A percentile compares a stretch with the other conserved stretches of the same genome.
These are phyloP conservation scores for Fusarium sp. DNA, from an alignment of 2,329 filamentous ascomycete species.

Conservation along the genomic window DNA sequence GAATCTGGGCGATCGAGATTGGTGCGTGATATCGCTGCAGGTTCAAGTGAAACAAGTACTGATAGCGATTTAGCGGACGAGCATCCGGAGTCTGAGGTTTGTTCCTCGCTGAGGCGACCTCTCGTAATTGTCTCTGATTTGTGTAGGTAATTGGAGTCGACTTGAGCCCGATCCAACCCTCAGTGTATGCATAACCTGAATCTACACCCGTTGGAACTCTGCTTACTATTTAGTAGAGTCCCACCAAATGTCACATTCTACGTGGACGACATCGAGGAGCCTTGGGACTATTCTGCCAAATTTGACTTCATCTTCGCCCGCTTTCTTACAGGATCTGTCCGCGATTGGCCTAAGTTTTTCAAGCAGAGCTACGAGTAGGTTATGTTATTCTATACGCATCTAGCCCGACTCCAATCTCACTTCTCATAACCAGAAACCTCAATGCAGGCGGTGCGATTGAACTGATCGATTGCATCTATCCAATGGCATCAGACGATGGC, in stretches of 20 bases:
- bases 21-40: background rate
- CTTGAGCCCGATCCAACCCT: constrained; percentile 30
- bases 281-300: constrained; percentile 19
- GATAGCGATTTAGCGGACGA: constrained; percentile 18
- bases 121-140: background rate
- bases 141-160: constrained; percentile 26
- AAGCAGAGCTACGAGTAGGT: constrained; percentile 1
- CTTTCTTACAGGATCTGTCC: constrained; percentile 30
- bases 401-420: rapidly evolving
- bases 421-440: background rate
- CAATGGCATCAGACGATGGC: constrained; percentile 15
- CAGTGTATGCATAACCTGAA: background rate
- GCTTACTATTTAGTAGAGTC: background rate
- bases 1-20: constrained; percentile 36
- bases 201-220: rapidly evolving
- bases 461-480: constrained; percentile 33
- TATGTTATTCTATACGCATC: rapidly evolving
- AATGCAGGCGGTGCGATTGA: constrained; percentile 20
- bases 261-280: constrained; percentile 24
- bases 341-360: constrained; percentile 34
- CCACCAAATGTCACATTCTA: constrained; percentile 30
- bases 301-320: constrained; percentile 34
- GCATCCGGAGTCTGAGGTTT: constrained; percentile 28
- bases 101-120: rapidly evolving
- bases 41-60: background rate